Base-by-base conservation (phyloP, 2,329 filamentous ascomycete species). In the Aspergillus fijiensis region DNA sequence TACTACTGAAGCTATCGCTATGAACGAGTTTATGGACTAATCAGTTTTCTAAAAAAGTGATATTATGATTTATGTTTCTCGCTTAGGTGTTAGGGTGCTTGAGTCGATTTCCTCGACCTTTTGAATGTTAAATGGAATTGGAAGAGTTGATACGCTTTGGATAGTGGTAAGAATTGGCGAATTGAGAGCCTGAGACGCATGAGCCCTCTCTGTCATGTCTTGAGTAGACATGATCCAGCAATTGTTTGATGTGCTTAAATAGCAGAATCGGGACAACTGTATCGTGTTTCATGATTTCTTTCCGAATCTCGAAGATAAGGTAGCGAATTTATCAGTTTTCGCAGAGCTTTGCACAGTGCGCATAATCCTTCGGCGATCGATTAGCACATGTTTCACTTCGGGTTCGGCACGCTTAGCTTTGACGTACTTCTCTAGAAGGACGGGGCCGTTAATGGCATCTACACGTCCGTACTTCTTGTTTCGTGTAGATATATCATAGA, bases 401-500 rank as follows among this genome's bases (percentile, higher is more conserved):
- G 10, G 27, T 51, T 6, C 12, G 55, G 45, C 4, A 14, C 23
- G 21, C 19, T 55, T 33, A 21, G 21, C 42, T 12, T 27, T 16
- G 50, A 61, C 82, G 65, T 83, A 91, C 90, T 99, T 99, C 79
- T 98, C 94, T n/a, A 99, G 77, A 63, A 99, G 74, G 47, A 91
- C 82, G 0, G 93, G 92, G 0, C 94, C 95, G 73, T 96, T 96
- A 74, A 96, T 82, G 55, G 91, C 90, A 77, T 98, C 92, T 35
- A 99, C 96, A 57, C 92, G 88, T 16, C 92, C 90, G 73, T 96
- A 99, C 74, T 96, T 96, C 79, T 90, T 93, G 77, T 97, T 96
- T 55, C 92, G 83, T 14, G 89, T 90, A 5, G 89, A 90, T 53
- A 95, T 89, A 72, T 99, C 95, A 74, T 95, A 99, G 76, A 96